phyloP scores from a whole-genome alignment of 2,329 filamentous ascomycete genomes.

The Penicillium glabrum region DNA sequence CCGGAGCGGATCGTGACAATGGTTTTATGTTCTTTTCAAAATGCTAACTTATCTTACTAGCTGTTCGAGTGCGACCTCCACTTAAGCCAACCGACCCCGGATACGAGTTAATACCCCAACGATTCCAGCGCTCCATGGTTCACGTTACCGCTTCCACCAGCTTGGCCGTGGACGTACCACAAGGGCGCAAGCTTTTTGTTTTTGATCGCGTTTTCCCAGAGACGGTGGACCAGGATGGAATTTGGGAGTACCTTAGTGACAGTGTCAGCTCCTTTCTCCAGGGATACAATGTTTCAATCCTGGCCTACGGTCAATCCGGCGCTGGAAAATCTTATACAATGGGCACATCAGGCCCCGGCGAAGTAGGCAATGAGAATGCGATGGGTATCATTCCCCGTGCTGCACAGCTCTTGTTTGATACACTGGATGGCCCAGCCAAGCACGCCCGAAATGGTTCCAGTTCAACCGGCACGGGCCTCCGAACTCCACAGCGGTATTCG shows the following conservation, averaged over 20 bases:
- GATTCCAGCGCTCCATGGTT: conserved; percentile 90
- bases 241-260: conserved; percentile 93
- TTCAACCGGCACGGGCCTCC: conserved; percentile 77
- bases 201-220: conserved; percentile 93
- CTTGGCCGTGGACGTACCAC: conserved; percentile 83
- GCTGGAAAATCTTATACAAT: conserved; percentile 98
- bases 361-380: conserved; percentile 67
- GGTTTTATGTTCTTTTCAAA: not conserved
- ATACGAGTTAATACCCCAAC: conserved; percentile 90
- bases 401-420: conserved; percentile 82
- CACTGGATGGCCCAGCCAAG: conserved; percentile 63
- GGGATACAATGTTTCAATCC: conserved; percentile 96
- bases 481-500: conserved; percentile 77
- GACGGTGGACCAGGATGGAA: conserved; percentile 78
- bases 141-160: conserved; percentile 84
- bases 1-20: not conserved
- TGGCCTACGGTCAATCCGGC: conserved; percentile 96
- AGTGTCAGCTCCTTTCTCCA: conserved; percentile 88
- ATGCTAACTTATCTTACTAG: conserved; percentile 48
- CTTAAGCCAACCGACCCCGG: conserved; percentile 82
- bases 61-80: conserved; percentile 87
- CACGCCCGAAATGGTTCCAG: conserved; percentile 66
- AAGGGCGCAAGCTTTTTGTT: conserved; percentile 91
- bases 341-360: conserved; percentile 85
- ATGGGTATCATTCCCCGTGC: conserved; percentile 96